Percentiles rank a stretch among this genome's conserved stretches.
These are phyloP conservation scores for Candida nanaspora DNA, from an alignment of 805 yeast species.

Conservation along the genomic window DNA sequence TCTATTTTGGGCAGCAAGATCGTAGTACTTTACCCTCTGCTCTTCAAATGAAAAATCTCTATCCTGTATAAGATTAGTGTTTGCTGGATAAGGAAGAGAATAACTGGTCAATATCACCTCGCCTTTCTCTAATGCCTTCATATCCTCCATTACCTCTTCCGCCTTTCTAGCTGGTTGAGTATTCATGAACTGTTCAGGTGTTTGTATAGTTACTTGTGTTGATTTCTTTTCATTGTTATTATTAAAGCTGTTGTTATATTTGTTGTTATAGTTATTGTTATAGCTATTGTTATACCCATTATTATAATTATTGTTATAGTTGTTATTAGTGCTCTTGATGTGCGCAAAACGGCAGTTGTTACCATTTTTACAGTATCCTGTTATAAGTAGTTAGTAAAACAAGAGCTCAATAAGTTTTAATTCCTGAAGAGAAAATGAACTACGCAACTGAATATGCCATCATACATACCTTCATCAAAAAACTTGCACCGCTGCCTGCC, in stretches of 20 bases:
- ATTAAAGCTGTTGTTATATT: slow-evolving; percentile 2
- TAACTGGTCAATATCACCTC: slow-evolving; percentile 31
- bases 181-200: slow-evolving; percentile 1
- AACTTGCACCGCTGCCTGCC: slow-evolving; percentile 34
- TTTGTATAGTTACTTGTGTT: background rate
- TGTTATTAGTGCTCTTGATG: slow-evolving; percentile 10
- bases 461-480: slow-evolving; percentile 26
- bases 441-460: background rate
- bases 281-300: slow-evolving; percentile 3
- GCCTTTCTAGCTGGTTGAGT: background rate
- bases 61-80: slow-evolving; percentile 38
- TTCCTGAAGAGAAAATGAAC: too few species aligned
- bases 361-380: slow-evolving; percentile 35
- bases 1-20: slow-evolving; percentile 31
- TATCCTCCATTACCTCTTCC: slow-evolving; percentile 19
- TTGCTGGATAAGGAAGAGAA: slow-evolving; percentile 42
- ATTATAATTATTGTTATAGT: slow-evolving; percentile 3
- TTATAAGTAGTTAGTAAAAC: background rate
- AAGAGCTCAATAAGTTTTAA: background rate
- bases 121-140: slow-evolving; percentile 7
- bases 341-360: slow-evolving; percentile 37
- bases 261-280: slow-evolving; percentile 1
- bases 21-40: slow-evolving; percentile 36
- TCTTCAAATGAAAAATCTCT: slow-evolving; percentile 53
- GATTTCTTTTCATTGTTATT: background rate